phyloP scores from a whole-genome alignment of 768 basidiomycete genomes.

The Naganishia vishniacii region DNA sequence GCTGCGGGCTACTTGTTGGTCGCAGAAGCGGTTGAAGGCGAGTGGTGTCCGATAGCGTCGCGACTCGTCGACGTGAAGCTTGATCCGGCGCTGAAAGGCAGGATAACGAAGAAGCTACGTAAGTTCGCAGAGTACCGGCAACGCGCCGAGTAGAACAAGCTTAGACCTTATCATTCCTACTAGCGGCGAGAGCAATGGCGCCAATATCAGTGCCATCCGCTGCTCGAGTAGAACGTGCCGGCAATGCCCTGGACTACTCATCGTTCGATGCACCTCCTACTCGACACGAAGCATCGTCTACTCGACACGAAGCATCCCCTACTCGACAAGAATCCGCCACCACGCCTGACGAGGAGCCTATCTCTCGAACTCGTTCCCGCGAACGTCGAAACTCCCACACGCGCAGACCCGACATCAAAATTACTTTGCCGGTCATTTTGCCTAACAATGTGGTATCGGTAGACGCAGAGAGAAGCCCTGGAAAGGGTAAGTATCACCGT shows the following conservation, averaged over 20 bases:
- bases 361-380: neutral
- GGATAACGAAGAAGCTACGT: neutral
- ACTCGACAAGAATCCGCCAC: no score
- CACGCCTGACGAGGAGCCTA: no score
- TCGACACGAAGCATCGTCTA: no score
- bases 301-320: no score
- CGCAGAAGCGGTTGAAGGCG: neutral
- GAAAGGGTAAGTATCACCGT: neutral
- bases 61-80: slow-evolving; percentile 6
- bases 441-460: neutral
- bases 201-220: neutral
- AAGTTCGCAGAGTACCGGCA: no score
- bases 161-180: no score
- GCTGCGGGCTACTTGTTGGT: neutral
- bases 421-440: neutral
- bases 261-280: neutral
- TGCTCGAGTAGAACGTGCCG: neutral
- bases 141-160: no score
- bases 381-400: neutral
- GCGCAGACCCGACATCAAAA: neutral
- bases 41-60: slow-evolving; percentile 4
- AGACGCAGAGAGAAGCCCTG: neutral
- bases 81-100: neutral
- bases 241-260: neutral
- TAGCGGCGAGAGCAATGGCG: neutral